Base-by-base conservation (phyloP, 805 yeast species). In the Cyberlindnera euphorbiiphila region DNA sequence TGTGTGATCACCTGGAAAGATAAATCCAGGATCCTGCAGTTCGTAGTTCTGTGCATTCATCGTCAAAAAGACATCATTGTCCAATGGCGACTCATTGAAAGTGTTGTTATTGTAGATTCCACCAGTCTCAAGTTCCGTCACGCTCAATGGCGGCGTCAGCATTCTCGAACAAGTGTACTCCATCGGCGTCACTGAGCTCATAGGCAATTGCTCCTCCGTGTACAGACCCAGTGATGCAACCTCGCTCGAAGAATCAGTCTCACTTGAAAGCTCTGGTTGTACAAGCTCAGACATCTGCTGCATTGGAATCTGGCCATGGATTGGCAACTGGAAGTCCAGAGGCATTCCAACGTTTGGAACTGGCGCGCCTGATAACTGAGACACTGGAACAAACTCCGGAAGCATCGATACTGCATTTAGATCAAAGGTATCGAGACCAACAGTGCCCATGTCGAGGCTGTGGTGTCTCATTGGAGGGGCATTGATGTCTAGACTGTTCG, bases 401-500 rank as follows among this genome's bases (percentile, higher is more conserved):
- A 46, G 27, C 6, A 50, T 20, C 7, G 39, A 20, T 11, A 23
- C 33, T 5, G 29, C 8, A 23, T 31, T 42, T 31, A 47, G 32
- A 14, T 49, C 51, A 5, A 46, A 23, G 20, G 36, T 32, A 13
- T 47, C 51, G n/a, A 49, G 32, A 2, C 37, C 40, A 30, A 43
- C 30, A 12, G 39, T 15, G 6, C 52, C 46, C 18, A 53, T 28
- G 17, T 53, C 58, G 9, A 53, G 22, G 19, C 54, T 50, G 29
- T 53, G 57, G 19, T 50, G 57, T 47, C 58, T 53, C 37, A 46
- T 25, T 21, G 54, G 49, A 0, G 48, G 40, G 19, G 41, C 25
- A 15, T 51, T 51, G 30, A 53, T 51, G 25, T 53, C 56, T 20
- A 53, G 27, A 25, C 47, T 46, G 39, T 49, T 45, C 14, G 43